Percentiles rank a stretch among this genome's conserved stretches.
Evolutionary conservation across 1,139 yeast genomes (phyloP).

Genomic region (Yamadazyma diddensiae): DNA sequence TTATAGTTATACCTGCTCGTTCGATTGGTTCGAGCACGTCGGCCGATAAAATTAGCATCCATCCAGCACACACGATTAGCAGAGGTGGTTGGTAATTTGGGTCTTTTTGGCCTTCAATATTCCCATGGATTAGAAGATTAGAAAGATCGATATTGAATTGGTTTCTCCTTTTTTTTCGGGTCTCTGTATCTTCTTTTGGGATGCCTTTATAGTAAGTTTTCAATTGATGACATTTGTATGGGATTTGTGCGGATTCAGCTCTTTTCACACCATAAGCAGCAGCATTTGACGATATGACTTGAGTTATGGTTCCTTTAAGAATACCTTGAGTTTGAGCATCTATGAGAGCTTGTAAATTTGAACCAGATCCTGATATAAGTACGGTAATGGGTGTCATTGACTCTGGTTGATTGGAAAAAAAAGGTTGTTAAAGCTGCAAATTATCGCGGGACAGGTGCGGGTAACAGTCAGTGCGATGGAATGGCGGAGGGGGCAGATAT

Average conservation of each 20-base stretch:
- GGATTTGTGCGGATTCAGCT: conserved; percentile 66
- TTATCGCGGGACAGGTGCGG: neutral
- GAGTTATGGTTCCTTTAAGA: conserved; percentile 54
- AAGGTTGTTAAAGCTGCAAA: neutral
- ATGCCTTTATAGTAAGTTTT: conserved; percentile 73
- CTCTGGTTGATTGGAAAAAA: conserved; percentile 1
- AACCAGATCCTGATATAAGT: conserved; percentile 90
- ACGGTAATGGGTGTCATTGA: conserved; percentile 52
- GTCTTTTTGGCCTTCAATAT: conserved; percentile 26
- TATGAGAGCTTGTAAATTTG: conserved; percentile 89
- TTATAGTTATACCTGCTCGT: conserved; percentile 65
- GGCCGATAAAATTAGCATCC: conserved; percentile 91
- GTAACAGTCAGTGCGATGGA: neutral
- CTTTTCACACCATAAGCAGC: conserved; percentile 82
- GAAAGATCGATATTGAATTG: conserved; percentile 79
- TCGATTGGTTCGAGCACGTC: conserved; percentile 67
- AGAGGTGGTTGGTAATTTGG: conserved; percentile 56
- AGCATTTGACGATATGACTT: conserved; percentile 80
- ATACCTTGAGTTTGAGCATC: conserved; percentile 56
- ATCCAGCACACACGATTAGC: conserved; percentile 94
- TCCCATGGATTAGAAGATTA: conserved; percentile 53
- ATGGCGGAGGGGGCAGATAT: too few relatives aligned
- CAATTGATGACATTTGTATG: conserved; percentile 67
- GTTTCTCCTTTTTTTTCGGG: conserved; percentile 60
- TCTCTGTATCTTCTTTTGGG: conserved; percentile 59